Percentiles rank a stretch among this genome's conserved stretches.
These are phyloP conservation scores for Rachicladosporium sp. DNA, from an alignment of 2,329 filamentous ascomycete genomes.

Conservation along the genomic window DNA sequence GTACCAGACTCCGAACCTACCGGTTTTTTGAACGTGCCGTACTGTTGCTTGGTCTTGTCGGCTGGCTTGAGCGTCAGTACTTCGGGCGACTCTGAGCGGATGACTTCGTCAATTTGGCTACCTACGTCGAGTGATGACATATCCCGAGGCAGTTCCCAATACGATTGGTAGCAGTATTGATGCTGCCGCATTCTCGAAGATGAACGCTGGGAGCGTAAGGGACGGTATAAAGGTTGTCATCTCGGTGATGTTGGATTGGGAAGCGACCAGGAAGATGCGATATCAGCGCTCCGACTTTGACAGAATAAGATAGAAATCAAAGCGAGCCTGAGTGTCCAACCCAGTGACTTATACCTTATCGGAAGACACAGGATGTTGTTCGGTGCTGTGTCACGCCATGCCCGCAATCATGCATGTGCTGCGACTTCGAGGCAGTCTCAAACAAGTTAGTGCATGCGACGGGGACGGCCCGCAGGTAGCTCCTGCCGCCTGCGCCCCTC, in stretches of 20 bases:
- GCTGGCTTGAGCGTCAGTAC: background rate
- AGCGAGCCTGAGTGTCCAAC: too few species aligned
- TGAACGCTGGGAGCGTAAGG: slow-evolving; percentile 56
- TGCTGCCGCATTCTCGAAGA: slow-evolving; percentile 60
- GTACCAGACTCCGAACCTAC: slow-evolving; percentile 36
- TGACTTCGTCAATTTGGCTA: slow-evolving; percentile 43
- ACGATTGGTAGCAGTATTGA: slow-evolving; percentile 66
- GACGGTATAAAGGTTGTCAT: slow-evolving; percentile 77
- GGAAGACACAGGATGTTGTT: too few species aligned
- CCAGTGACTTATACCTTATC: too few species aligned
- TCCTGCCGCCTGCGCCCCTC: too few species aligned
- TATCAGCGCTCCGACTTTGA: background rate
- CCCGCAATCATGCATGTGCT: too few species aligned
- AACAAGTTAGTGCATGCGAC: too few species aligned
- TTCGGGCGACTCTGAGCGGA: too few species aligned
- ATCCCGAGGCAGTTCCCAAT: slow-evolving; percentile 59
- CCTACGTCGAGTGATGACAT: slow-evolving; percentile 53
- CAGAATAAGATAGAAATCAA: background rate
- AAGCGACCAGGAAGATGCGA: background rate
- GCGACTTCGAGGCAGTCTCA: too few species aligned
- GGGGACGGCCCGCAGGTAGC: too few species aligned
- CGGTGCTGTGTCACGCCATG: too few species aligned
- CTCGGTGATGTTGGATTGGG: slow-evolving; percentile 16
- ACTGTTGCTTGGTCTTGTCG: slow-evolving; percentile 3
- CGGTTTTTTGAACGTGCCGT: slow-evolving; percentile 4